Percentiles rank a stretch among this genome's conserved stretches.
Conservation (phyloP, 2,329 filamentous ascomycete genomes). For the Sporothrix inflata region DNA sequence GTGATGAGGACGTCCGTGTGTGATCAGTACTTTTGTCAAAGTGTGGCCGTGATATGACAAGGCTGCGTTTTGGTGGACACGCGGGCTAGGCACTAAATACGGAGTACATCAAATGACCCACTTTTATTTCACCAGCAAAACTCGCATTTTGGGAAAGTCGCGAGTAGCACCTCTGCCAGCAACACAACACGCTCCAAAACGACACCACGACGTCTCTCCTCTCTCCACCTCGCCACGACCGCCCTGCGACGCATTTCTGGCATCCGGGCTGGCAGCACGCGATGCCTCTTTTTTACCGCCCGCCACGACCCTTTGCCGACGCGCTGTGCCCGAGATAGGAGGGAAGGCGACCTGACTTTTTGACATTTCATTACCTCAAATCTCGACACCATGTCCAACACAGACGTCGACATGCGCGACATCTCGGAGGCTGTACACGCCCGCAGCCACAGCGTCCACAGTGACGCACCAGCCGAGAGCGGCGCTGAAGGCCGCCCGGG, state of each 20-base stretch:
- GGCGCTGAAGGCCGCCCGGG: background rate
- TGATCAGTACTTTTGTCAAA: background rate
- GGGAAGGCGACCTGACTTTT: background rate
- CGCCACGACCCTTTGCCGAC: conserved; percentile 18
- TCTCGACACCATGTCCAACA: background rate
- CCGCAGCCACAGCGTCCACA: background rate
- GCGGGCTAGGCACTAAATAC: background rate
- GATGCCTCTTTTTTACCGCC: conserved; percentile 12
- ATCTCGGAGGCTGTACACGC: background rate
- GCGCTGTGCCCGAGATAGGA: conserved; percentile 25
- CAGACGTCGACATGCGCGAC: background rate
- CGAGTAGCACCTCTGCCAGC: background rate
- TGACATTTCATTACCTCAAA: background rate
- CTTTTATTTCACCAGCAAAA: conserved; percentile 13
- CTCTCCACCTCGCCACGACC: background rate
- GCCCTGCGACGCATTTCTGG: background rate
- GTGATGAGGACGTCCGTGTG: background rate
- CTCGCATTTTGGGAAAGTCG: background rate
- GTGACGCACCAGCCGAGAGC: background rate
- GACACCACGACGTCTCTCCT: no score
- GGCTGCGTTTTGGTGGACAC: conserved; percentile 9
- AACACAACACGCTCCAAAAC: background rate
- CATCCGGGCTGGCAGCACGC: conserved; percentile 5
- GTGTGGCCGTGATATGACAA: background rate
- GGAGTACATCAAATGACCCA: background rate